Evolutionary conservation across 805 yeast species (phyloP).

Genomic region (Zygosaccharomyces pseudorouxii): DNA sequence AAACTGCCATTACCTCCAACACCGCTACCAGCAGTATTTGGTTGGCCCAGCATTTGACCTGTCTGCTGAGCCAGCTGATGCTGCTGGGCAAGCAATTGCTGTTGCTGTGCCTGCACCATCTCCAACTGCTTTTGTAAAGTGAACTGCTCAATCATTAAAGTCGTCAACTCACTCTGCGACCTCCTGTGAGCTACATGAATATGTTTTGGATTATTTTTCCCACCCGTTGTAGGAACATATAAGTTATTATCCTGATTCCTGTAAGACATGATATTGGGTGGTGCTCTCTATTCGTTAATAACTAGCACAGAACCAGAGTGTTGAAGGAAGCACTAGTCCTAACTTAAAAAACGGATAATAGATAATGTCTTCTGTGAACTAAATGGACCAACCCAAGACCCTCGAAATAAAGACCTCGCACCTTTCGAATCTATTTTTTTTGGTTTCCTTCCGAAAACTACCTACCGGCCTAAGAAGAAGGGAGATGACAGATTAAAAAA

Average conservation of each 20-base stretch:
- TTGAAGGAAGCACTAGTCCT: background rate
- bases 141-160: slow-evolving; percentile 85
- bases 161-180: slow-evolving; percentile 92
- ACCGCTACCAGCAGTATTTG: slow-evolving; percentile 16
- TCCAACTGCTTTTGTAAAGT: slow-evolving; percentile 88
- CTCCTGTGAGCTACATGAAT: slow-evolving; percentile 95
- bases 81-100: slow-evolving; percentile 51
- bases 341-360: background rate
- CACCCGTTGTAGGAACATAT: slow-evolving; percentile 32
- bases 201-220: slow-evolving; percentile 48
- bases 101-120: slow-evolving; percentile 86
- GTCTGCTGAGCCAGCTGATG: slow-evolving; percentile 53
- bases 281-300: background rate
- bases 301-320: background rate
- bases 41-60: slow-evolving; percentile 39
- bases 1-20: slow-evolving; percentile 9
- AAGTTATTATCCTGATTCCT: slow-evolving; percentile 19
- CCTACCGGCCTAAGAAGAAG: slow-evolving; percentile 2
- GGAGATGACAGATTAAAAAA: slow-evolving; percentile 3
- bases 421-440: background rate
- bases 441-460: background rate
- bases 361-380: background rate
- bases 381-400: background rate
- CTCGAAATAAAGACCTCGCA: background rate
- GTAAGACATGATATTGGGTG: slow-evolving; percentile 3